phyloP scores from a whole-genome alignment of 768 basidiomycete species.

The Hemileccinum impolitum region DNA sequence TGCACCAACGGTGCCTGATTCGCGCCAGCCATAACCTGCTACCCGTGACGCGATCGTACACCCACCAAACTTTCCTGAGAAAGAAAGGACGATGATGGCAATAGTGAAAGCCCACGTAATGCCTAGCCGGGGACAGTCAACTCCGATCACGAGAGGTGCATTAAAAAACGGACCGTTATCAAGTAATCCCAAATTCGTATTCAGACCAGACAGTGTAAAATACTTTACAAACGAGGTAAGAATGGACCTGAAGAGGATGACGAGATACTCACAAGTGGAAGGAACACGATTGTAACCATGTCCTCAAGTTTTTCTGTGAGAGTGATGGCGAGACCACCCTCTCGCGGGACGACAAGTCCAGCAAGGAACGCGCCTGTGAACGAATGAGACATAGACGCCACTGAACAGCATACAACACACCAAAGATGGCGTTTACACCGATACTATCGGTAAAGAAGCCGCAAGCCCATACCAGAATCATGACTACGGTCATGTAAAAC shows the following conservation, averaged over 20 bases:
- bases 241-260: not conserved
- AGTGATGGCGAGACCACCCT: slow-evolving; percentile 79
- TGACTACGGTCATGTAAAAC: slow-evolving; percentile 84
- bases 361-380: slow-evolving; percentile 71
- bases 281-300: slow-evolving; percentile 83
- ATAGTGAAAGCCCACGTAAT: slow-evolving; percentile 87
- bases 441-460: slow-evolving; percentile 94
- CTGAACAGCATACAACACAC: slow-evolving; percentile 30
- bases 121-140: slow-evolving; percentile 34
- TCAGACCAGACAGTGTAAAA: slow-evolving; percentile 88
- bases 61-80: slow-evolving; percentile 85
- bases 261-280: slow-evolving; percentile 59
- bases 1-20: slow-evolving; percentile 79
- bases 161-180: slow-evolving; percentile 53
- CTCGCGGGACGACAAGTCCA: slow-evolving; percentile 79
- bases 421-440: slow-evolving; percentile 90
- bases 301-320: slow-evolving; percentile 94
- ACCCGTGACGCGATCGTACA: slow-evolving; percentile 67
- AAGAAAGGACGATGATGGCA: slow-evolving; percentile 73
- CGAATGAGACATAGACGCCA: not conserved
- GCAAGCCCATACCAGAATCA: slow-evolving; percentile 76
- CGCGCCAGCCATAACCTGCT: slow-evolving; percentile 73
- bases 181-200: slow-evolving; percentile 82
- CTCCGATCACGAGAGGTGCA: not conserved
- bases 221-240: slow-evolving; percentile 46